Percentiles rank a stretch among this genome's conserved stretches.
These are phyloP conservation scores for Sphaerulina vaccinii DNA, from an alignment of 2,329 filamentous ascomycete genomes.

Conservation along the genomic window DNA sequence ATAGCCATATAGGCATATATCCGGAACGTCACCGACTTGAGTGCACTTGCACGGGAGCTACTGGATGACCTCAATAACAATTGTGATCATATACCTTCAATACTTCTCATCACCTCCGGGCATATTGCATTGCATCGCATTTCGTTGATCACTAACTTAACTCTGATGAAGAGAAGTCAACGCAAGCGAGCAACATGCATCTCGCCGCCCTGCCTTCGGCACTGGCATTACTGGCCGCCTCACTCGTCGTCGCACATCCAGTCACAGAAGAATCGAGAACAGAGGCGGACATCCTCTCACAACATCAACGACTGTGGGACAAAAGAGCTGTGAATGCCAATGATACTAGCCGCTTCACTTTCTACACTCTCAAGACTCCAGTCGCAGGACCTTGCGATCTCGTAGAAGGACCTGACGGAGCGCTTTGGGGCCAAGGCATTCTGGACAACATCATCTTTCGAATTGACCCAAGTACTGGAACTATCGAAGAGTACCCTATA, in stretches of 20 bases:
- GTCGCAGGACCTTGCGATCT: conserved; percentile 24
- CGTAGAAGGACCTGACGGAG: conserved; percentile 23
- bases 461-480: conserved; percentile 20
- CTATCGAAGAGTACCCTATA: conserved; percentile 23
- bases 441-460: conserved; percentile 25
- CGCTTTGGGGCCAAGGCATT: conserved; percentile 25
- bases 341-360: conserved; percentile 16
- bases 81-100: no score
- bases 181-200: conserved; percentile 3
- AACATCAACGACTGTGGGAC: neutral
- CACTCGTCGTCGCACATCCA: neutral
- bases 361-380: conserved; percentile 19
- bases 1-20: neutral
- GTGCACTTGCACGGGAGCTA: neutral
- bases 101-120: neutral
- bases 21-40: neutral
- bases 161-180: no score
- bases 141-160: no score
- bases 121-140: neutral
- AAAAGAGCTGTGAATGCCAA: conserved; percentile 7
- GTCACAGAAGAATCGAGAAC: neutral
- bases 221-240: neutral
- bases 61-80: neutral
- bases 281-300: neutral
- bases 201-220: neutral